phyloP scores from a whole-genome alignment of 148 eudicot species.

The Rhododendron molle region DNA sequence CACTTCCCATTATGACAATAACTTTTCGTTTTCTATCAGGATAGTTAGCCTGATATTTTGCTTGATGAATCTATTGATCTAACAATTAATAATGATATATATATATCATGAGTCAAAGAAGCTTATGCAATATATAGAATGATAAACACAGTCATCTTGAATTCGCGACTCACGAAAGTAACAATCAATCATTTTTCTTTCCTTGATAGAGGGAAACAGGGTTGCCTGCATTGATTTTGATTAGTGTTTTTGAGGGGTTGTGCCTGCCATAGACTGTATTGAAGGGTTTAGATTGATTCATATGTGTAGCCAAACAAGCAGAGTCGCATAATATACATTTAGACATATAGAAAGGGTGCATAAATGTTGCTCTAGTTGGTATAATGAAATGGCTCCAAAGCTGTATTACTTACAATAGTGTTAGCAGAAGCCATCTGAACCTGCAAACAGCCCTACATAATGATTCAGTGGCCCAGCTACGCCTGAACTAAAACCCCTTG shows the following conservation, averaged over 20 bases:
- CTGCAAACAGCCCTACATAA: background rate
- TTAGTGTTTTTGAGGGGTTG: too few species aligned
- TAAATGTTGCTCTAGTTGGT: background rate
- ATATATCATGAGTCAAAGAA: background rate
- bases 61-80: background rate
- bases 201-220: too few species aligned
- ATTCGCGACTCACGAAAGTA: background rate
- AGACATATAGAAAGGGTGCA: background rate
- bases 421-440: slow-evolving; percentile 4
- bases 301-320: background rate
- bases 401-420: background rate
- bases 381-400: background rate
- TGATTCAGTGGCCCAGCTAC: background rate
- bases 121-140: background rate
- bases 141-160: background rate
- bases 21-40: too few species aligned
- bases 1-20: too few species aligned
- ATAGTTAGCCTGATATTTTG: background rate
- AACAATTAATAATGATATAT: too few species aligned
- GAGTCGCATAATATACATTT: background rate
- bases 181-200: background rate
- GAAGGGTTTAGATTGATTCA: background rate
- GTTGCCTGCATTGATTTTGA: too few species aligned
- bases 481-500: background rate
- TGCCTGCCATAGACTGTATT: background rate